These are phyloP conservation scores for Geranomyces michiganensis DNA, from an alignment of 192 early-diverging fungal species.

Conservation along the genomic window DNA sequence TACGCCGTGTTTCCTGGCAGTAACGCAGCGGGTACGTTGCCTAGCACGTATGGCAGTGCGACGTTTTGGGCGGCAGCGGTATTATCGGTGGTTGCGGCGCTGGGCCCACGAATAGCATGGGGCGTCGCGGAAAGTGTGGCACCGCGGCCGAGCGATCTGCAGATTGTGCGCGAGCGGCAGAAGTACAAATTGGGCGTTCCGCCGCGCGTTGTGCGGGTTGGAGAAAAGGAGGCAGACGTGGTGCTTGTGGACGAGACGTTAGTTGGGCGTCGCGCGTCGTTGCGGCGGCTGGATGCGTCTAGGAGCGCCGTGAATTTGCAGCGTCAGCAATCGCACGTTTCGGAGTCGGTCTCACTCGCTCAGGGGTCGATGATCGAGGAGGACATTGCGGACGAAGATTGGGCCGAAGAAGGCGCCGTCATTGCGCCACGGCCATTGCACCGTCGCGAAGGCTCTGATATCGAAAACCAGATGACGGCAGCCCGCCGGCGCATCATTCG, in stretches of 20 bases:
- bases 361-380: not conserved
- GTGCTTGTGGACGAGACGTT: constrained; percentile 14
- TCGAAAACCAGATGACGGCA: not conserved
- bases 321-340: not conserved
- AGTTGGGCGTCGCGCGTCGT: not conserved
- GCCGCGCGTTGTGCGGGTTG: constrained; percentile 1
- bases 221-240: constrained; percentile 4
- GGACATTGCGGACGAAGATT: not conserved
- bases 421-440: not conserved
- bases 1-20: constrained; percentile 64
- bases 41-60: constrained; percentile 64
- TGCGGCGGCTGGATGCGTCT: constrained; percentile 1
- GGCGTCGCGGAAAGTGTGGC: constrained; percentile 21
- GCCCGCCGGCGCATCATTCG: not conserved
- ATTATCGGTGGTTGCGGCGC: constrained; percentile 57
- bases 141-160: constrained; percentile 23
- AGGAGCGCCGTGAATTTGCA: not conserved
- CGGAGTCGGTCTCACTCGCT: not conserved
- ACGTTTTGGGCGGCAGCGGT: constrained; percentile 77
- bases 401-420: no score
- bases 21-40: constrained; percentile 68
- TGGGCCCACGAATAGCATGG: constrained; percentile 72
- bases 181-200: constrained; percentile 32
- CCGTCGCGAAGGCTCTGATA: not conserved
- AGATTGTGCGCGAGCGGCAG: constrained; percentile 42